phyloP scores from a whole-genome alignment of 805 yeast genomes.

The Kodamaea laetipori region DNA sequence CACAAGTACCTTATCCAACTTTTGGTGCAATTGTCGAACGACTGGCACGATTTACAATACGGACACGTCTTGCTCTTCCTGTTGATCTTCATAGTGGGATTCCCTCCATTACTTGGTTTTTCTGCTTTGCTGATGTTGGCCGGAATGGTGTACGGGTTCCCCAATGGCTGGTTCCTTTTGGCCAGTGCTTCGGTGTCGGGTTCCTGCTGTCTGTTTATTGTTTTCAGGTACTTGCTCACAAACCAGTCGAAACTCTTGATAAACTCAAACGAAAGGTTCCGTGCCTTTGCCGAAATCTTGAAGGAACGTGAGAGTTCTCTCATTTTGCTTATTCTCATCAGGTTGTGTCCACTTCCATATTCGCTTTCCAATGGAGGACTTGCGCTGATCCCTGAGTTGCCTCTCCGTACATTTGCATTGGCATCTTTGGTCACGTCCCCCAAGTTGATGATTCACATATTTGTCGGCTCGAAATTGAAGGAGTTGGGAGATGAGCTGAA shows the following conservation, averaged over 20 bases:
- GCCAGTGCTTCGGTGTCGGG: constrained; percentile 72
- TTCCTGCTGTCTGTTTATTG: constrained; percentile 69
- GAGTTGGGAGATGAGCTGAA: constrained; percentile 61
- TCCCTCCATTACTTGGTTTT: constrained; percentile 91
- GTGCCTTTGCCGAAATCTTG: constrained; percentile 73
- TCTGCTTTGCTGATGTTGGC: constrained; percentile 62
- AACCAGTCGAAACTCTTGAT: constrained; percentile 63
- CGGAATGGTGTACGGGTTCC: constrained; percentile 84
- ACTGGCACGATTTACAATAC: constrained; percentile 40
- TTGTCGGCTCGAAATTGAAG: constrained; percentile 74
- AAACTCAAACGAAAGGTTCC: constrained; percentile 60
- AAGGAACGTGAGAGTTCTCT: constrained; percentile 67
- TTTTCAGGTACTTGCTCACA: constrained; percentile 61
- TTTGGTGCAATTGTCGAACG: constrained; percentile 46
- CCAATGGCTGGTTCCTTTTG: constrained; percentile 76
- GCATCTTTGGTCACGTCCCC: constrained; percentile 83
- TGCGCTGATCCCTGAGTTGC: constrained; percentile 80
- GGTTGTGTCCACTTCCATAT: constrained; percentile 92
- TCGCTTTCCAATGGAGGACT: constrained; percentile 91
- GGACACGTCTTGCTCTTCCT: constrained; percentile 52
- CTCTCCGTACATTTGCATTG: constrained; percentile 58
- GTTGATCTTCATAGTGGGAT: constrained; percentile 66
- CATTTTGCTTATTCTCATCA: constrained; percentile 64
- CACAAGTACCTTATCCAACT: constrained; percentile 38
- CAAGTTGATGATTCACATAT: constrained; percentile 72